Conservation (phyloP, 1,284 basidiomycete genomes). For the Flammula alnicola region DNA sequence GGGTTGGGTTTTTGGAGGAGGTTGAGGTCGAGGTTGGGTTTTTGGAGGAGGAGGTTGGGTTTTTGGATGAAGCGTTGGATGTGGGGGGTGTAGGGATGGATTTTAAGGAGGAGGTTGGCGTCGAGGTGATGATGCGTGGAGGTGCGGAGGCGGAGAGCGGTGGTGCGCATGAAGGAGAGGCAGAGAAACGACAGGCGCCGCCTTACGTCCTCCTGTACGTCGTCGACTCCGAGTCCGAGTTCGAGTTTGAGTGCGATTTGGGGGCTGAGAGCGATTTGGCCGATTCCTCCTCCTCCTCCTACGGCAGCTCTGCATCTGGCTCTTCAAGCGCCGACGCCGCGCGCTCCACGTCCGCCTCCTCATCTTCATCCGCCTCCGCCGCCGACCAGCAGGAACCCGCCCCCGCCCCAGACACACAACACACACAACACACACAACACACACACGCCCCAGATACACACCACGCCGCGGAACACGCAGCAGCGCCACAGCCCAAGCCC, state of each 20-base stretch:
- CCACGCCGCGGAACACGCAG: too few relatives aligned
- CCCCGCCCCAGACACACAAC: too few relatives aligned
- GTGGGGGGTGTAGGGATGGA: not conserved
- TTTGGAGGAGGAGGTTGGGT: slow-evolving; percentile 1
- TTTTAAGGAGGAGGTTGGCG: not conserved
- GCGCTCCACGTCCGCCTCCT: too few relatives aligned
- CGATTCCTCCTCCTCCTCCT: too few relatives aligned
- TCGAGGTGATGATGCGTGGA: not conserved
- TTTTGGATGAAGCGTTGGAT: not conserved
- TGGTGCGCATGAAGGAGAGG: not conserved
- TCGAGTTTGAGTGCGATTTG: not conserved
- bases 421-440: too few relatives aligned
- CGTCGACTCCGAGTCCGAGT: not conserved
- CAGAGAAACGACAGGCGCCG: not conserved
- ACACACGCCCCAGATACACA: too few relatives aligned
- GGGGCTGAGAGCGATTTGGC: not conserved
- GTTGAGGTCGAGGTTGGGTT: slow-evolving; percentile 21
- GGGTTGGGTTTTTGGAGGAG: slow-evolving; percentile 21
- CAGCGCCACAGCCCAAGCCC: not conserved
- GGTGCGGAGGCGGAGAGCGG: not conserved
- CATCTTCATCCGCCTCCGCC: too few relatives aligned
- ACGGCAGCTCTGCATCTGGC: not conserved
- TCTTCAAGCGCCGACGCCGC: too few relatives aligned
- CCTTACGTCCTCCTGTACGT: not conserved
- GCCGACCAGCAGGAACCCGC: too few relatives aligned